Conservation (phyloP, 768 basidiomycete genomes). For the Hortiboletus campestris region DNA sequence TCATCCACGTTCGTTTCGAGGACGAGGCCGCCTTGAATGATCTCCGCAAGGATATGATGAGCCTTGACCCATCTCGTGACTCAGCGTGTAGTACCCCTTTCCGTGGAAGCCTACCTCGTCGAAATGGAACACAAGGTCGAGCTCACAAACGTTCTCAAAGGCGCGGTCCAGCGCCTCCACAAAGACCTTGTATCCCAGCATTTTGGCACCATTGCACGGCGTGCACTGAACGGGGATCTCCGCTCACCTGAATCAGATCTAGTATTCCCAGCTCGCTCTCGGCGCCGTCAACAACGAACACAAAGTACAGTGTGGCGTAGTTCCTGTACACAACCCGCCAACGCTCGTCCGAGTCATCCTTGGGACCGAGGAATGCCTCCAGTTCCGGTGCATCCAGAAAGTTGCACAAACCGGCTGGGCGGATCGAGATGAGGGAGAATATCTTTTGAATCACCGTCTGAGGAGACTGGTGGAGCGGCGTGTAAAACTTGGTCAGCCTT, state of each 20-base stretch:
- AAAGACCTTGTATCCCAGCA: slow-evolving; percentile 59
- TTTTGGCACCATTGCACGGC: background rate
- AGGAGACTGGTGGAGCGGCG: slow-evolving; percentile 59
- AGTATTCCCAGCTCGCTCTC: slow-evolving; percentile 97
- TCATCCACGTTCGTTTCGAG: slow-evolving; percentile 93
- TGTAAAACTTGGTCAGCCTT: slow-evolving; percentile 86
- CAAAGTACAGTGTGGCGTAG: slow-evolving; percentile 96
- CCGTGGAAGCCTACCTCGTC: slow-evolving; percentile 68
- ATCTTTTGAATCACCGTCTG: slow-evolving; percentile 83
- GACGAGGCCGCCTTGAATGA: slow-evolving; percentile 95
- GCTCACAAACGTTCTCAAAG: slow-evolving; percentile 97
- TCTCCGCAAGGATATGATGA: slow-evolving; percentile 92
- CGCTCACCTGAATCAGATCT: slow-evolving; percentile 89
- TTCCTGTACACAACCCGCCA: slow-evolving; percentile 91
- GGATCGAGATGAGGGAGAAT: slow-evolving; percentile 80
- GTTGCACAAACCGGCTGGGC: slow-evolving; percentile 86
- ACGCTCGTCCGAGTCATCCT: slow-evolving; percentile 52
- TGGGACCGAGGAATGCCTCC: slow-evolving; percentile 63
- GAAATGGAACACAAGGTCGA: slow-evolving; percentile 98
- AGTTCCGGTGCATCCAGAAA: slow-evolving; percentile 93
- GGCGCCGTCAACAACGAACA: slow-evolving; percentile 93
- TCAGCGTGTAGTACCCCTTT: background rate
- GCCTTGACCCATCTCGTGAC: slow-evolving; percentile 43
- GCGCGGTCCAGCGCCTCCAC: slow-evolving; percentile 94
- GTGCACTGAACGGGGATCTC: background rate